phyloP scores from a whole-genome alignment of 2,329 filamentous ascomycete genomes.

The Diaporthe velutina region DNA sequence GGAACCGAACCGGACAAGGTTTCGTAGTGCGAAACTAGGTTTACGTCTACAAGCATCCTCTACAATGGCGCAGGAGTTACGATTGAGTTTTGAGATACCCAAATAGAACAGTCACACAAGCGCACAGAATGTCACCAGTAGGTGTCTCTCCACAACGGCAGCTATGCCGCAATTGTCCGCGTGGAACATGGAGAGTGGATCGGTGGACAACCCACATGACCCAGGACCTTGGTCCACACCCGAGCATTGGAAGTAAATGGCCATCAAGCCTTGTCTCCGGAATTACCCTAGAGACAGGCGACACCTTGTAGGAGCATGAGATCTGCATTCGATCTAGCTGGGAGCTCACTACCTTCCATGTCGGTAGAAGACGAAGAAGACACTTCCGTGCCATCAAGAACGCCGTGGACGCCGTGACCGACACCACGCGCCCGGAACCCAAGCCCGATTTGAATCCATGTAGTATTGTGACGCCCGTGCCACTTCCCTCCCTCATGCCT shows the following conservation, averaged over 20 bases:
- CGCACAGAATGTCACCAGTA: constrained; percentile 15
- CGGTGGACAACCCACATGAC: constrained; percentile 24
- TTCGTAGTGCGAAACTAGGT: neutral
- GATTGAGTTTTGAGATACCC: constrained; percentile 37
- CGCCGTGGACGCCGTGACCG: constrained; percentile 61
- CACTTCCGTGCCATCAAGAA: constrained; percentile 45
- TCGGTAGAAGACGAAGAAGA: constrained; percentile 46
- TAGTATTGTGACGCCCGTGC: constrained; percentile 46
- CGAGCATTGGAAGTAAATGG: constrained; percentile 66
- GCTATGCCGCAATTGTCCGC: neutral
- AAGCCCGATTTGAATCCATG: constrained; percentile 36
- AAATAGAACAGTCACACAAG: constrained; percentile 5
- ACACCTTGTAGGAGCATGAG: constrained; percentile 81
- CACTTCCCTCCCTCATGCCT: constrained; percentile 47
- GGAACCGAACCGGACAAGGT: constrained; percentile 43
- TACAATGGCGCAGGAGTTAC: constrained; percentile 31
- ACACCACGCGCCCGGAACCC: constrained; percentile 56
- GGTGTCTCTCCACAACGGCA: constrained; percentile 16
- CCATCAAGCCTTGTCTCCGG: constrained; percentile 91
- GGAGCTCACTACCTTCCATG: constrained; percentile 68
- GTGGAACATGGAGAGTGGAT: neutral
- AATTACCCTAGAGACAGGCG: constrained; percentile 76
- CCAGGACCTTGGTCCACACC: constrained; percentile 18
- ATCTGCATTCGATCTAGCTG: constrained; percentile 72
- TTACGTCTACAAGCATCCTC: constrained; percentile 16